Evolutionary conservation across 352 stramenopile species (phyloP).

Genomic region (Globisporangium nodosum): DNA sequence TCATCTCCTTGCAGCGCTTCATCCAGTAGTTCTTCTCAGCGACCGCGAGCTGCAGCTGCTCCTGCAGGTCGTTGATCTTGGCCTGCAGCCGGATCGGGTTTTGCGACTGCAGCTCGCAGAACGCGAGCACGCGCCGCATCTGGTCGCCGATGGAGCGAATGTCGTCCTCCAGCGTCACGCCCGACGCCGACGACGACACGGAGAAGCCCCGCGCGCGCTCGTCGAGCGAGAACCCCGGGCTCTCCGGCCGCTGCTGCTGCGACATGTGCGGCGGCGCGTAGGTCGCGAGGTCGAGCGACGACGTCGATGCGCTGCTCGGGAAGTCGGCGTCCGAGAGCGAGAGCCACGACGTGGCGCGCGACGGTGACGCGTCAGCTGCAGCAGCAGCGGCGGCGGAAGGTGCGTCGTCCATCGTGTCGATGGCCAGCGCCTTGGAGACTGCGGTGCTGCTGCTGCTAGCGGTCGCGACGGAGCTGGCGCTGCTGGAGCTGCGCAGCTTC

Average conservation of each 20-base stretch:
- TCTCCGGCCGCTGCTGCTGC: slow-evolving; percentile 1
- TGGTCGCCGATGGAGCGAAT: slow-evolving; percentile 73
- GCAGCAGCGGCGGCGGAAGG: background rate
- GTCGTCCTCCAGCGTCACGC: slow-evolving; percentile 65
- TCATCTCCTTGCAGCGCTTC: slow-evolving; percentile 76
- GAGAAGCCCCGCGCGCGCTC: slow-evolving; percentile 28
- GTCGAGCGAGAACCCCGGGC: background rate
- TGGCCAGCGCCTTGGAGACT: slow-evolving; percentile 1
- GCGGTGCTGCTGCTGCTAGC: no score
- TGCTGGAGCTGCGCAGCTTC: no score
- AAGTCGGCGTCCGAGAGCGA: slow-evolving; percentile 14
- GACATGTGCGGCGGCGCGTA: slow-evolving; percentile 6
- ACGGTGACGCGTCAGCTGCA: slow-evolving; percentile 1
- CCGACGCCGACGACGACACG: slow-evolving; percentile 35
- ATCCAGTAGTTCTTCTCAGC: slow-evolving; percentile 90
- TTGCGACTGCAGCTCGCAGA: slow-evolving; percentile 69
- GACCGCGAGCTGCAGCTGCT: slow-evolving; percentile 68
- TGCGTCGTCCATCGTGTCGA: slow-evolving; percentile 5
- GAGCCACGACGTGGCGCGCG: slow-evolving; percentile 12
- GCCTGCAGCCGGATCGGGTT: slow-evolving; percentile 65
- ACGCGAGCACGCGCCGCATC: slow-evolving; percentile 76
- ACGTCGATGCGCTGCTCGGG: slow-evolving; percentile 9
- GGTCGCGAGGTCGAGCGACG: slow-evolving; percentile 11
- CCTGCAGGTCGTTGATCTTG: slow-evolving; percentile 75
- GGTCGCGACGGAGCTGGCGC: no score